These are phyloP conservation scores for Phaeodactylum tricornutum DNA, from an alignment of 108 stramenopile species.

Conservation along the genomic window DNA sequence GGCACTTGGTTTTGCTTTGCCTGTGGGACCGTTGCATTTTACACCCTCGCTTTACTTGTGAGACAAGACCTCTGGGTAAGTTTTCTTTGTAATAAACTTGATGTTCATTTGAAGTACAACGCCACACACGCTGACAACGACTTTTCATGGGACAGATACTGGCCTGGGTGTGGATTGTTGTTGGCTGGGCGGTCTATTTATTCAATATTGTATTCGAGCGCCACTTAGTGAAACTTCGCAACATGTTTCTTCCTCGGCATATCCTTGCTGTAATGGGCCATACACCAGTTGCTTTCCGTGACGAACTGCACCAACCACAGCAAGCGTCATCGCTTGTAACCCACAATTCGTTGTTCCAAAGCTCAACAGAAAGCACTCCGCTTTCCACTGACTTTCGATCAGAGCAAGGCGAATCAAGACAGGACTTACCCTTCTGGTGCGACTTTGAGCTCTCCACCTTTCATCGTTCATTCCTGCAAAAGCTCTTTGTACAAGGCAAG, in stretches of 20 bases:
- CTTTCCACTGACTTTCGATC: neutral
- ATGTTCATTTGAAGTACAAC: neutral
- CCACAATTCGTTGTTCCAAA: neutral
- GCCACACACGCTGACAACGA: neutral
- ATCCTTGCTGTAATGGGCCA: neutral
- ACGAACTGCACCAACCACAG: no score
- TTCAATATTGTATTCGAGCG: conserved; percentile 14
- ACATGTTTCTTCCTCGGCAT: conserved; percentile 6
- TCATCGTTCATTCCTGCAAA: conserved; percentile 1
- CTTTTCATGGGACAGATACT: conserved; percentile 11
- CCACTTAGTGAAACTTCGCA: conserved; percentile 13
- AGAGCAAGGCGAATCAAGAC: no score
- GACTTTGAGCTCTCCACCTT: conserved; percentile 15
- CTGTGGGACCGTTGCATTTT: conserved; percentile 15
- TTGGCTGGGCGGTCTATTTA: conserved; percentile 16
- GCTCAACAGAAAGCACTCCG: neutral
- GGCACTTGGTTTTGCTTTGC: conserved; percentile 27
- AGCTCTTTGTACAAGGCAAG: conserved; percentile 1
- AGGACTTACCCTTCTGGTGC: conserved; percentile 17
- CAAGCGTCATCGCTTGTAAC: no score
- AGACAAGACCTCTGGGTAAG: conserved; percentile 13
- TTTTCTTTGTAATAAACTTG: neutral
- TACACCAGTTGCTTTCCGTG: no score
- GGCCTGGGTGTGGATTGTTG: conserved; percentile 22
- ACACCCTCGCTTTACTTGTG: conserved; percentile 1